A percentile compares a stretch with the other conserved stretches of the same genome.
phyloP scores from a whole-genome alignment of 2,329 filamentous ascomycete species.

The Xylaria sp. region DNA sequence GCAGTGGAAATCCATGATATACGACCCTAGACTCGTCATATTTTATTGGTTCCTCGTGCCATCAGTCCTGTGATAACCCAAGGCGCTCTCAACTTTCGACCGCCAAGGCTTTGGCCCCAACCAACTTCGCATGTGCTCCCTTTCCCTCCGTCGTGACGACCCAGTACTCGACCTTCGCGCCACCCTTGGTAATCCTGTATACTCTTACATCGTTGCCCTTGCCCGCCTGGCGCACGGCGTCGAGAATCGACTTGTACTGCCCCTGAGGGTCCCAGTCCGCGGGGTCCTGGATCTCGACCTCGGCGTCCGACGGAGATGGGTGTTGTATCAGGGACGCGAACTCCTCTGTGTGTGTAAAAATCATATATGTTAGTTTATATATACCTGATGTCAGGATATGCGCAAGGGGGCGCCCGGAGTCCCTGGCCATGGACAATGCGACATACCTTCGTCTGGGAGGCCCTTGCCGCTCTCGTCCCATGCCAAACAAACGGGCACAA shows the following conservation, averaged over 20 bases:
- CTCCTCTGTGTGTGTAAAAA: conserved; percentile 54
- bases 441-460: conserved; percentile 64
- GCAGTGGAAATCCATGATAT: too few relatives aligned
- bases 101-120: conserved; percentile 78
- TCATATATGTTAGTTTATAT: conserved; percentile 2
- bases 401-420: too few relatives aligned
- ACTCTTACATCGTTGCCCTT: conserved; percentile 71
- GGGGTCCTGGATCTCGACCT: conserved; percentile 67
- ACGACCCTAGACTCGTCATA: too few relatives aligned
- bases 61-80: neutral
- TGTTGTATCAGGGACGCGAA: conserved; percentile 70
- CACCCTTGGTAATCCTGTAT: conserved; percentile 68
- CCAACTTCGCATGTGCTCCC: conserved; percentile 57
- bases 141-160: conserved; percentile 66
- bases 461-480: conserved; percentile 56
- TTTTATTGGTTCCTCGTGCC: too few relatives aligned
- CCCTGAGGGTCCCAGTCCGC: conserved; percentile 74
- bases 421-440: neutral
- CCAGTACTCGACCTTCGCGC: conserved; percentile 76
- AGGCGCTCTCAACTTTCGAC: conserved; percentile 65
- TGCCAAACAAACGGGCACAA: conserved; percentile 72
- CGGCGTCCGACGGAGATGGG: conserved; percentile 53
- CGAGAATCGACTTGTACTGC: conserved; percentile 69
- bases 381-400: neutral
- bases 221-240: conserved; percentile 67